Conservation (phyloP, 2,329 filamentous ascomycete genomes). For the Penicillium sclerotiorum region DNA sequence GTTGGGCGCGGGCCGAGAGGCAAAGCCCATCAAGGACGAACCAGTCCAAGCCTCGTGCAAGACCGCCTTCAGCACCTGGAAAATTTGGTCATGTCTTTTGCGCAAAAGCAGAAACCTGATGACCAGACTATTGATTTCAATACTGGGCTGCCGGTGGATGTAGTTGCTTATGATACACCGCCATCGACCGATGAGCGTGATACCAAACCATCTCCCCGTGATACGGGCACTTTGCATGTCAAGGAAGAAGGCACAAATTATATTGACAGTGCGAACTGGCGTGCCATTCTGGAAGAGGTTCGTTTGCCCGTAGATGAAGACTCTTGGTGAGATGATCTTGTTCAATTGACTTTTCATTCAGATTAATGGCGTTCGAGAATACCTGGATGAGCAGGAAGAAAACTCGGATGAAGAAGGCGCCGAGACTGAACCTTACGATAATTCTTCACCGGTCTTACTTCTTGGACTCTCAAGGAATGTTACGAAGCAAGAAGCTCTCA, state of each 20-base stretch:
- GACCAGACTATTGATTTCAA: constrained; percentile 13
- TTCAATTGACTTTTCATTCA: constrained; percentile 15
- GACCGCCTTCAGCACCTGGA: constrained; percentile 41
- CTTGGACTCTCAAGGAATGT: constrained; percentile 29
- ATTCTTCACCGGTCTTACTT: constrained; percentile 30
- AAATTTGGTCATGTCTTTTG: constrained; percentile 39
- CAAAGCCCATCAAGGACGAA: constrained; percentile 28
- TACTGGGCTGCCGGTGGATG: constrained; percentile 7
- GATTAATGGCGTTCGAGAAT: constrained; percentile 40
- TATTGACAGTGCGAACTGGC: constrained; percentile 41
- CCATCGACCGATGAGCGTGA: constrained; percentile 13
- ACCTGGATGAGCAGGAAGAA: constrained; percentile 26
- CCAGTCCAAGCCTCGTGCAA: constrained; percentile 35
- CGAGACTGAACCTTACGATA: constrained; percentile 22
- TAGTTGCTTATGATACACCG: constrained; percentile 13
- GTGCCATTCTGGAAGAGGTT: constrained; percentile 40
- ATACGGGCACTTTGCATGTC: constrained; percentile 36
- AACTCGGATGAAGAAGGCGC: constrained; percentile 27
- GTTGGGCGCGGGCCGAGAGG: constrained; percentile 39
- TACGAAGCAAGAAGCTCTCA: constrained; percentile 36
- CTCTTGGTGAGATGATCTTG: not conserved
- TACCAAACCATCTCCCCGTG: constrained; percentile 17
- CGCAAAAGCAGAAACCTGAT: constrained; percentile 30
- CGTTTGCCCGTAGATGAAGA: constrained; percentile 9
- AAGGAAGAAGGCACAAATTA: constrained; percentile 37